Percentiles rank a stretch among this genome's conserved stretches.
These are phyloP conservation scores for Typha latifolia DNA, from an alignment of 176 grass and related monocot genomes.

Conservation along the genomic window DNA sequence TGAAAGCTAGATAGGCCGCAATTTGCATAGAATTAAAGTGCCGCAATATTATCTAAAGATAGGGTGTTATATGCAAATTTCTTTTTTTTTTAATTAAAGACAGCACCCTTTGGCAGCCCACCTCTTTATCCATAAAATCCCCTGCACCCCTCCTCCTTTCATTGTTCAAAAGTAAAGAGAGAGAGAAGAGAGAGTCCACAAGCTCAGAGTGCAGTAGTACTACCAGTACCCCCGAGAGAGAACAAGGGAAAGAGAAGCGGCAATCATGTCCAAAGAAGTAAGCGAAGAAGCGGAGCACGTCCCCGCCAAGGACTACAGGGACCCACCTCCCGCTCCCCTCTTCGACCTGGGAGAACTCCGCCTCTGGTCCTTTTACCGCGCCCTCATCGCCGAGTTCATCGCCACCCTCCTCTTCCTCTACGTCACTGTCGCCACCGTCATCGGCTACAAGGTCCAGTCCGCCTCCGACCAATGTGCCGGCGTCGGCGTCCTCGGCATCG, in stretches of 20 bases:
- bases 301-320: conserved; percentile 72
- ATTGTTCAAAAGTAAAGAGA: neutral
- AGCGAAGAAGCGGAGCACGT: conserved; percentile 24
- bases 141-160: neutral
- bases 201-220: too few species aligned
- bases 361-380: conserved; percentile 77
- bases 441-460: conserved; percentile 76
- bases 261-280: neutral
- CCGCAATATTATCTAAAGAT: neutral
- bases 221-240: too few species aligned
- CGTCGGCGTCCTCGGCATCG: conserved; percentile 73
- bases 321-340: conserved; percentile 70
- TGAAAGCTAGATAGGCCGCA: too few species aligned
- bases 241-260: neutral
- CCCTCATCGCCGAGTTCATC: conserved; percentile 77
- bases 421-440: conserved; percentile 72
- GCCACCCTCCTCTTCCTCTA: conserved; percentile 89
- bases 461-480: conserved; percentile 50
- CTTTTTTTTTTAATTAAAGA: neutral
- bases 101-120: neutral
- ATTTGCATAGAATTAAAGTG: too few species aligned
- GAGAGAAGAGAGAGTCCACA: neutral
- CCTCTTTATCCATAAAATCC: neutral
- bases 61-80: neutral
- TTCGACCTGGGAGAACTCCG: conserved; percentile 56